Evolutionary conservation across 371 early-diverging fungal genomes (phyloP), one percentile per base, ranked within the genome.

Genomic region (Coemansia sp.): DNA sequence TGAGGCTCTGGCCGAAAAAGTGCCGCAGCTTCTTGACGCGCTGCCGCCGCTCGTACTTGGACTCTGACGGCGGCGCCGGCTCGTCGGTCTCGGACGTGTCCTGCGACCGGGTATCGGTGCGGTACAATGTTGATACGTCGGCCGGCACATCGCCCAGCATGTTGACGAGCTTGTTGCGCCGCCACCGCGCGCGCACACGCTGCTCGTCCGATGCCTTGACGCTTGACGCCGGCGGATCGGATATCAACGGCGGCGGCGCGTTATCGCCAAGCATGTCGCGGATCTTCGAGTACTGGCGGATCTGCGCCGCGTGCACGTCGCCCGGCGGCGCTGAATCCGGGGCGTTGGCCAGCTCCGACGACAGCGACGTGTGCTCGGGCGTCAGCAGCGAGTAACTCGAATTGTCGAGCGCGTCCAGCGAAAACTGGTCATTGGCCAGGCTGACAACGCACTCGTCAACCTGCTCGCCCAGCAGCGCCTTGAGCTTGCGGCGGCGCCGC

Each of bases 401-500:
- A 6, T 30, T 42, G 2, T 34, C 52, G 4, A 60, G 52, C 50
- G 20, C 41, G n/a, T 50, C 51, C 34, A 60, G 42, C 42, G 55
- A 40, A 30, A 39, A 55, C 1, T 40, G 55, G 26, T 6, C 55
- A 32, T 32, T n/a, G 7, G 32, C 42, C 1, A 65, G 34, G n/a
- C 60, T 58, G n/a, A 68, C 55, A 7, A 73, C 59, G 20, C 63
- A 48, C 45, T 72, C 77, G 35, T 62, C 74, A 4, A 73, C 63
- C 14, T 69, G 74, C 45, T 73, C 77, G 57, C 77, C 77, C 48
- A 77, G 30, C 26, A 77, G 47, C 1, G 74, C 74, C 49, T 65
- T 68, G 39, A 77, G 77, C 58, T 77, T 77, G 55, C 69, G 64
- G n/a, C 73, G 68, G 7, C 77, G 65, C 1, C 74, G 68, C n/a